A percentile compares a stretch with the other conserved stretches of the same genome.
These are phyloP conservation scores for Capsella bursapastoris DNA, from an alignment of 345 rosid species.

Conservation along the genomic window DNA sequence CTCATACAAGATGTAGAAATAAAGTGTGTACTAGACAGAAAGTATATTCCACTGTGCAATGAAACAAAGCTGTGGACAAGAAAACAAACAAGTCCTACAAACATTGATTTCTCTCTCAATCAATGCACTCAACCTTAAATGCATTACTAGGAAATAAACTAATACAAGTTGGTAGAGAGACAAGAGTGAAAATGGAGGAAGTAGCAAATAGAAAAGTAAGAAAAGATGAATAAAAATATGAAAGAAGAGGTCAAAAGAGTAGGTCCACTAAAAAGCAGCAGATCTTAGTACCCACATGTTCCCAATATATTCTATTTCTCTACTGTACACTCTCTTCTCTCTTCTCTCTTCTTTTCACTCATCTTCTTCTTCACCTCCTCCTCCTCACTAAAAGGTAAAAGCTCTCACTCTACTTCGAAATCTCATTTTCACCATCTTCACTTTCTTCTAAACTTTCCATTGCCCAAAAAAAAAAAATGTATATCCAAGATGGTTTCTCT, in stretches of 20 bases:
- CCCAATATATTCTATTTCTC: slow-evolving; percentile 46
- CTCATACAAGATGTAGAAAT: not conserved
- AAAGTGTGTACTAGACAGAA: slow-evolving; percentile 29
- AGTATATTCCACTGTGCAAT: slow-evolving; percentile 19
- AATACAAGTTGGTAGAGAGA: not conserved
- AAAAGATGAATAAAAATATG: slow-evolving; percentile 21
- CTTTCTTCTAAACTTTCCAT: slow-evolving; percentile 28
- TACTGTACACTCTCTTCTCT: slow-evolving; percentile 48
- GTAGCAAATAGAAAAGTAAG: slow-evolving; percentile 22
- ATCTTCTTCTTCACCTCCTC: slow-evolving; percentile 27
- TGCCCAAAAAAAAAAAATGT: not conserved
- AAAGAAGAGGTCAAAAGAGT: slow-evolving; percentile 45
- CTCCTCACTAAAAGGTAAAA: slow-evolving; percentile 16
- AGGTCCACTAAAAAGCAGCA: slow-evolving; percentile 41
- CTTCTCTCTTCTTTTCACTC: slow-evolving; percentile 24
- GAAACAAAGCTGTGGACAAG: slow-evolving; percentile 31
- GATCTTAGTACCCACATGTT: slow-evolving; percentile 46
- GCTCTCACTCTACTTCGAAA: slow-evolving; percentile 33
- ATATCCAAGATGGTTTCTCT: not conserved
- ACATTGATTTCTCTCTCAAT: slow-evolving; percentile 35
- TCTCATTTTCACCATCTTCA: slow-evolving; percentile 33
- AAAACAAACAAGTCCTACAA: slow-evolving; percentile 30
- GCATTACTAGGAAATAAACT: slow-evolving; percentile 12
- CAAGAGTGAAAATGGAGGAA: slow-evolving; percentile 10
- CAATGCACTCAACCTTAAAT: slow-evolving; percentile 36